These are phyloP conservation scores for Beta lomatogona DNA, from an alignment of 179 eudicot genomes.

Conservation along the genomic window DNA sequence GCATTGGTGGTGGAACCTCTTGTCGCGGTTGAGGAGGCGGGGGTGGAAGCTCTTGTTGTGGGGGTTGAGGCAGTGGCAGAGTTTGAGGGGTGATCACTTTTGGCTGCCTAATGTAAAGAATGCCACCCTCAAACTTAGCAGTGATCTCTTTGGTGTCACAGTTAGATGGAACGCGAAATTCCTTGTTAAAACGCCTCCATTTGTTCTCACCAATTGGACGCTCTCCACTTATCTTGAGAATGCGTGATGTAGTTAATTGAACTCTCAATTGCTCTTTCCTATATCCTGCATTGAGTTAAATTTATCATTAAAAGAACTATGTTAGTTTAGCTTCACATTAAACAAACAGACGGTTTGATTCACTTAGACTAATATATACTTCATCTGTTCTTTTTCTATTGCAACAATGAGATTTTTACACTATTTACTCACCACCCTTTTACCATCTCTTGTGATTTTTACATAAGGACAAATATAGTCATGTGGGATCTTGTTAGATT, in stretches of 20 bases:
- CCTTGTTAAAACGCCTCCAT: constrained; percentile 56
- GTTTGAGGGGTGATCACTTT: constrained; percentile 43
- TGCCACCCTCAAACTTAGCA: constrained; percentile 57
- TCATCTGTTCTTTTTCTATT: no score
- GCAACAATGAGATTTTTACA: no score
- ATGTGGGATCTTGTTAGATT: no score
- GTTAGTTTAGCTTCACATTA: neutral
- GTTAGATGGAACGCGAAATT: constrained; percentile 39
- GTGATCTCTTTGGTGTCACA: constrained; percentile 53
- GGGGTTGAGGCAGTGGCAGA: constrained; percentile 19
- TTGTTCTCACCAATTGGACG: constrained; percentile 45
- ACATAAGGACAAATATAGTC: no score
- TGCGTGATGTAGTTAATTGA: constrained; percentile 44
- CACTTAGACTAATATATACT: no score
- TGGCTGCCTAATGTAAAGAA: constrained; percentile 54
- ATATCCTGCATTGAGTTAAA: constrained; percentile 41
- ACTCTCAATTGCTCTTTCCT: constrained; percentile 60
- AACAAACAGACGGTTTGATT: neutral
- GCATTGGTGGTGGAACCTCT: neutral
- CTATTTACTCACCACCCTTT: no score
- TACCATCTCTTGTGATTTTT: no score
- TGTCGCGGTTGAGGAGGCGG: neutral
- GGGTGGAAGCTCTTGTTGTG: neutral
- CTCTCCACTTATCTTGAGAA: constrained; percentile 57
- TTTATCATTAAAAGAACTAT: neutral